phyloP scores from a whole-genome alignment of 129 eudicot species.

The Centella asiatica region DNA sequence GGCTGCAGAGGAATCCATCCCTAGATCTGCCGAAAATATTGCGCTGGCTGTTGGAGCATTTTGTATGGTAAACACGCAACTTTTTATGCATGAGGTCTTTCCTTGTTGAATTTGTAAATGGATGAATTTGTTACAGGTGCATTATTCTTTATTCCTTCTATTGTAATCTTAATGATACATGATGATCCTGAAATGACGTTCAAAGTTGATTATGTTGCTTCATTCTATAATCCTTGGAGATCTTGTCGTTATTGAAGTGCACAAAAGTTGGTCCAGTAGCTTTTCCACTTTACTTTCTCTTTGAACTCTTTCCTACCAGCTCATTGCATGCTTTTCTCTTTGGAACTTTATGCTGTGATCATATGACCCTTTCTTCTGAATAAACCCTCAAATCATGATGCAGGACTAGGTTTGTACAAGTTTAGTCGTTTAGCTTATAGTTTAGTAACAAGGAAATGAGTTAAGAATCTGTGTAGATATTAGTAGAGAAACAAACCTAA shows the following conservation, averaged over 20 bases:
- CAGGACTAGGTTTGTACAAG: no score
- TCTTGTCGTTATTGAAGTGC: no score
- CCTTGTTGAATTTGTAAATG: no score
- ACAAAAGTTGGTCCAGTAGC: no score
- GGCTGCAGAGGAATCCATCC: slow-evolving; percentile 69
- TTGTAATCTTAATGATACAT: neutral
- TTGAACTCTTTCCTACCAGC: no score
- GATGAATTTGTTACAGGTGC: neutral
- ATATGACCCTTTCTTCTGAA: neutral
- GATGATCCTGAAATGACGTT: neutral
- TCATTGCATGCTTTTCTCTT: no score
- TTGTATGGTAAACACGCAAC: slow-evolving; percentile 53
- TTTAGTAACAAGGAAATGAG: no score
- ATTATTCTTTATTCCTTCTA: neutral
- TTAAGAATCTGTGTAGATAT: no score
- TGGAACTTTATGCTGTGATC: neutral
- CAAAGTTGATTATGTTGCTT: neutral
- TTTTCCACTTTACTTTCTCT: no score
- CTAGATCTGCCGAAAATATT: slow-evolving; percentile 85
- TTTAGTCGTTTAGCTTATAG: no score
- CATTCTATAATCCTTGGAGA: neutral
- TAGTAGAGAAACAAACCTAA: no score
- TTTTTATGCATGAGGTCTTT: neutral
- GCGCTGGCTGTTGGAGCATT: slow-evolving; percentile 84
- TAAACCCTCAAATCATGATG: neutral